A percentile compares a stretch with the other conserved stretches of the same genome.
Evolutionary conservation across 805 yeast genomes (phyloP).

Genomic region (Clavispora santaluciae): DNA sequence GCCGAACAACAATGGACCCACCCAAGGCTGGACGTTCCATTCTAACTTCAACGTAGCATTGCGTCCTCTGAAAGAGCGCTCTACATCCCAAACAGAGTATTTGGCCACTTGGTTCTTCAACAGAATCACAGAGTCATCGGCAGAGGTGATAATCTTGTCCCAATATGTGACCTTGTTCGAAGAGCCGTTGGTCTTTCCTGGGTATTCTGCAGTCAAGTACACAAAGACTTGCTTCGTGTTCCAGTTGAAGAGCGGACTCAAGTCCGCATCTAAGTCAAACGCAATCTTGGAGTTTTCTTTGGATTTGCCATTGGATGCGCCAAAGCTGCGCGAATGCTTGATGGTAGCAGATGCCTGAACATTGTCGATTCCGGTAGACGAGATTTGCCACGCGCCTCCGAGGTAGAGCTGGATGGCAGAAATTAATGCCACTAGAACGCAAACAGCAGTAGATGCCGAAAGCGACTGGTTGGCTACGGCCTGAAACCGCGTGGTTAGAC

Average conservation of each 20-base stretch:
- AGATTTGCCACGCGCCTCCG: constrained; percentile 41
- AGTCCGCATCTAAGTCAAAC: constrained; percentile 72
- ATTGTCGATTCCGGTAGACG: constrained; percentile 34
- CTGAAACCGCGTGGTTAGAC: constrained; percentile 37
- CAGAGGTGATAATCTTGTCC: constrained; percentile 72
- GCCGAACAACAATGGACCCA: constrained; percentile 78
- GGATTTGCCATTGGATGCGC: constrained; percentile 59
- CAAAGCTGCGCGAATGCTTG: constrained; percentile 58
- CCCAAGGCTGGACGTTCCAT: constrained; percentile 90
- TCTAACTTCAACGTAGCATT: constrained; percentile 67
- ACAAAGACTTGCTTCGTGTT: constrained; percentile 95
- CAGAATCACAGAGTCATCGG: constrained; percentile 53
- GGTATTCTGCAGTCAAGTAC: constrained; percentile 82
- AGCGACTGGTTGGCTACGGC: constrained; percentile 49
- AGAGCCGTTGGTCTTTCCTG: constrained; percentile 40
- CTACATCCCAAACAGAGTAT: constrained; percentile 85
- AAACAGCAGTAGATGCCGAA: constrained; percentile 45
- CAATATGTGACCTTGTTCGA: constrained; percentile 75
- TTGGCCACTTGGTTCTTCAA: constrained; percentile 56
- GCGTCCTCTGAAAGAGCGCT: constrained; percentile 53
- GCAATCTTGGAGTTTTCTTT: constrained; percentile 70
- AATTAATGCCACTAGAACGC: constrained; percentile 43
- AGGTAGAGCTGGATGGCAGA: constrained; percentile 46
- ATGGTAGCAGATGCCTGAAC: constrained; percentile 36
- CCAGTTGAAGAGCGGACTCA: constrained; percentile 85